Base-by-base conservation (phyloP, 768 basidiomycete genomes). In the Lactifluus rugatus region DNA sequence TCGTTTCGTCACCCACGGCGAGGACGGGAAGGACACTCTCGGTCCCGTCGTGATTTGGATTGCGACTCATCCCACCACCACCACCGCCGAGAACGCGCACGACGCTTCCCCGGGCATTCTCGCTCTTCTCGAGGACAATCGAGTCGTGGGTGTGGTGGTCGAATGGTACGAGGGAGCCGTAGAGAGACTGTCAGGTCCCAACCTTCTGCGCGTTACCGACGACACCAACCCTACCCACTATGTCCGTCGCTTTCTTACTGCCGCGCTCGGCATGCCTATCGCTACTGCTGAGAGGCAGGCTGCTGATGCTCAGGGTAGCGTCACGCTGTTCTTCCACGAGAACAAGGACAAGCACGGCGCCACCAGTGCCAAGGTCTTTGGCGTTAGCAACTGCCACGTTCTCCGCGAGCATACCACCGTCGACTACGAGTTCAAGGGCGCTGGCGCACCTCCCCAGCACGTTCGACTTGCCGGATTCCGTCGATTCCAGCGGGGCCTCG, bases 311-410 rank as follows among this genome's bases (percentile, higher is more conserved):
- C 52, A 52, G 19, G 52, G 52, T 1, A 52, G n/a, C 14, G n/a
- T 52, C 19, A 2, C 19, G 8, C n/a, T 52, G 1, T 52, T 19
- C 7, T 52, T 52, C 19, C 52, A 44, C 28, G 52, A 52, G 41
- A 52, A 44, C 41, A 52, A 21, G 3, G 19, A 14, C 28, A 68
- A 61, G 63, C 7, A 36, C 23, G 70, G 68, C 65, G 46, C 47
- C 54, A 41, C 64, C 57, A 60, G 73, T 51, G 54, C 60, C 46
- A 67, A 54, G 63, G 67, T 71, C 28, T 63, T 62, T 44, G 69
- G 52, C 2, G 49, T 71, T 25, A 73, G 52, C 57, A 70, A 68
- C 66, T 54, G 61, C 45, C 72, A 73, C 37, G 69, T 73, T 17
- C 60, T 67, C 31, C 62, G 52, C 47, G 23, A 64, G 65, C 41